Percentiles rank a stretch among this genome's conserved stretches.
These are phyloP conservation scores for Tolypocladium paradoxum DNA, from an alignment of 2,329 filamentous ascomycete genomes.

Conservation along the genomic window DNA sequence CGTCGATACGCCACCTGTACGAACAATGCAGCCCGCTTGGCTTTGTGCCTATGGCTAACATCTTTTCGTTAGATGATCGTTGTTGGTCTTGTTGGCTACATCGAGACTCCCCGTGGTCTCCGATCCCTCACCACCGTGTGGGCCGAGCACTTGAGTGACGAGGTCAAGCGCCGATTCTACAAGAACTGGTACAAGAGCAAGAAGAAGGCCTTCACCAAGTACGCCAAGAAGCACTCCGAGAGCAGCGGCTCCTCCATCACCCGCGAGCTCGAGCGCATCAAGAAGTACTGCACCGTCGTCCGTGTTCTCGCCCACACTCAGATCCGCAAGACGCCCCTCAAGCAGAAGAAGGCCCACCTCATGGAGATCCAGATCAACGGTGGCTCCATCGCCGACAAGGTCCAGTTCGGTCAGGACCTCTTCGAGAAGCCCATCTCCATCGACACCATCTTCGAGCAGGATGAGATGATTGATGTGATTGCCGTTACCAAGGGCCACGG, in stretches of 20 bases:
- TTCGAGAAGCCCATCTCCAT: conserved; percentile 99
- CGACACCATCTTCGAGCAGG: conserved; percentile 93
- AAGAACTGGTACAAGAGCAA: conserved; percentile 99
- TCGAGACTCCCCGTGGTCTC: conserved; percentile 98
- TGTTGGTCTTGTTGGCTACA: conserved; percentile 99
- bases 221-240: conserved; percentile 99
- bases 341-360: conserved; percentile 99
- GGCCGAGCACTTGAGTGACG: conserved; percentile 98
- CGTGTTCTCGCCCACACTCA: conserved; percentile 98
- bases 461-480: conserved; percentile 99
- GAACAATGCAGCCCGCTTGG: conserved; percentile 75
- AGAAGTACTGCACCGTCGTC: conserved; percentile 99
- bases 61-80: conserved; percentile 82
- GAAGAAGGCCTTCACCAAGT: conserved; percentile 99
- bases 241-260: conserved; percentile 80
- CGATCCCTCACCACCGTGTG: conserved; percentile 99
- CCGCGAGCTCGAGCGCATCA: conserved; percentile 98
- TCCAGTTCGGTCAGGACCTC: conserved; percentile 85
- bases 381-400: conserved; percentile 91
- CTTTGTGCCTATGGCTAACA: conserved; percentile 63
- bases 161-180: conserved; percentile 99
- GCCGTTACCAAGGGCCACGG: conserved; percentile 99
- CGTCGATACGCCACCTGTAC: conserved; percentile 91
- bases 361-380: conserved; percentile 99
- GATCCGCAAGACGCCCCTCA: conserved; percentile 97